These are phyloP conservation scores for Podaxis rugospora DNA, from an alignment of 768 basidiomycete species.

Conservation along the genomic window DNA sequence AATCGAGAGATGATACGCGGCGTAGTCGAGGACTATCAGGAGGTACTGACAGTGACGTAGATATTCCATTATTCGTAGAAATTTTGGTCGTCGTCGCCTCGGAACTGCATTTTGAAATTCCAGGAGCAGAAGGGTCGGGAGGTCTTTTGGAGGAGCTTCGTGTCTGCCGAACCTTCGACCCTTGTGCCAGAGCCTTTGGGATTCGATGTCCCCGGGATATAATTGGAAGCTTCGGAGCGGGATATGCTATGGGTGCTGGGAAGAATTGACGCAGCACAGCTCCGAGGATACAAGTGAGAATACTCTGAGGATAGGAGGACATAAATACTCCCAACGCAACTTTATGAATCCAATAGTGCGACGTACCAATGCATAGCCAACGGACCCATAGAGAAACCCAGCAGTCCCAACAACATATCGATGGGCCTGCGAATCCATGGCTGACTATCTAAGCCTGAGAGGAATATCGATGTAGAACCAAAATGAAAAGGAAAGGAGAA, in stretches of 20 bases:
- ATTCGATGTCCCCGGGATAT: not conserved
- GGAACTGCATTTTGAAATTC: not conserved
- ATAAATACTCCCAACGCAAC: not conserved
- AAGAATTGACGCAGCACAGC: constrained; percentile 2
- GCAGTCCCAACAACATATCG: not conserved
- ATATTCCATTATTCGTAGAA: not conserved
- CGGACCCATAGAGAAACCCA: constrained; percentile 6
- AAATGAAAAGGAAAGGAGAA: not conserved
- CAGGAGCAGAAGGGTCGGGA: not conserved
- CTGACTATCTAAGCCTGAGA: not conserved
- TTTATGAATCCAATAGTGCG: not conserved
- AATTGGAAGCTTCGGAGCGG: not conserved
- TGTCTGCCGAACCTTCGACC: not conserved
- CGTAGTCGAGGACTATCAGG: not conserved
- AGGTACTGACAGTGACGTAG: not conserved
- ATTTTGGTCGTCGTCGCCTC: not conserved
- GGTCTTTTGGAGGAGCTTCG: not conserved
- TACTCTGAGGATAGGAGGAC: not conserved
- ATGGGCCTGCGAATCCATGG: not conserved
- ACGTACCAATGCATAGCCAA: constrained; percentile 10
- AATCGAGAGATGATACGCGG: constrained; percentile 4
- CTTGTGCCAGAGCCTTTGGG: not conserved
- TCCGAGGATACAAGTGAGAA: constrained; percentile 8
- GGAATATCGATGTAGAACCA: not conserved
- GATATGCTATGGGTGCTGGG: not conserved